Evolutionary conservation across 805 yeast species (phyloP).

Genomic region (Lipomyces japonicus): DNA sequence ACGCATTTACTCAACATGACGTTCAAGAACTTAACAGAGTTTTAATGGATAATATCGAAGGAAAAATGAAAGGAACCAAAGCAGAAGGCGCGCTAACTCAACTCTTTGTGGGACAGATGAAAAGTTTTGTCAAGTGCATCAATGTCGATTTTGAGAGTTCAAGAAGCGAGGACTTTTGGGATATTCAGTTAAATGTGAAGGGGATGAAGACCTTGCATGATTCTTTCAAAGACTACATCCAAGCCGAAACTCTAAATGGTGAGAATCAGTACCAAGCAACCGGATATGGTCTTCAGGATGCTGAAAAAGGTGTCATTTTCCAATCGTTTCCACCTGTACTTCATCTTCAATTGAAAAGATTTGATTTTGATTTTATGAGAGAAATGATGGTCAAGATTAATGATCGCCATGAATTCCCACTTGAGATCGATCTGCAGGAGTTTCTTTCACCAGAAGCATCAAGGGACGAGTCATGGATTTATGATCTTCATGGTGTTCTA

Average conservation of each 20-base stretch:
- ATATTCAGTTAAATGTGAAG: conserved; percentile 90
- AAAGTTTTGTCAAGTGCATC: conserved; percentile 85
- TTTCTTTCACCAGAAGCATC: conserved; percentile 61
- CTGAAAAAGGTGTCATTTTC: conserved; percentile 92
- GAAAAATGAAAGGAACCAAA: conserved; percentile 81
- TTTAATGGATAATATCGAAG: conserved; percentile 88
- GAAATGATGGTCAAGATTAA: conserved; percentile 87
- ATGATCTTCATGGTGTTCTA: conserved; percentile 85
- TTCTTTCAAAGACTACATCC: conserved; percentile 82
- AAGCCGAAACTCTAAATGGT: conserved; percentile 83
- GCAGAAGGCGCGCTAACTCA: conserved; percentile 73
- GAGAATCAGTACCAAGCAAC: conserved; percentile 95
- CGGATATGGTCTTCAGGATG: conserved; percentile 87
- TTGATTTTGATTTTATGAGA: conserved; percentile 87
- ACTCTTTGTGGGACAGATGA: conserved; percentile 95
- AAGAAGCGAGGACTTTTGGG: conserved; percentile 95
- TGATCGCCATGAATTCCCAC: conserved; percentile 87
- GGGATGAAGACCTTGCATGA: conserved; percentile 66
- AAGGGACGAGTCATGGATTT: conserved; percentile 60
- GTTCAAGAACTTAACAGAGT: conserved; percentile 95
- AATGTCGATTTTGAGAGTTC: conserved; percentile 91
- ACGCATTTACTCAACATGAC: conserved; percentile 96
- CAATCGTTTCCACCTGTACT: conserved; percentile 87
- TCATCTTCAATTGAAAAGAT: conserved; percentile 88
- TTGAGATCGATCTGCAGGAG: conserved; percentile 72